phyloP scores from a whole-genome alignment of 2,329 filamentous ascomycete genomes.

The Cladophialophora yegresii region DNA sequence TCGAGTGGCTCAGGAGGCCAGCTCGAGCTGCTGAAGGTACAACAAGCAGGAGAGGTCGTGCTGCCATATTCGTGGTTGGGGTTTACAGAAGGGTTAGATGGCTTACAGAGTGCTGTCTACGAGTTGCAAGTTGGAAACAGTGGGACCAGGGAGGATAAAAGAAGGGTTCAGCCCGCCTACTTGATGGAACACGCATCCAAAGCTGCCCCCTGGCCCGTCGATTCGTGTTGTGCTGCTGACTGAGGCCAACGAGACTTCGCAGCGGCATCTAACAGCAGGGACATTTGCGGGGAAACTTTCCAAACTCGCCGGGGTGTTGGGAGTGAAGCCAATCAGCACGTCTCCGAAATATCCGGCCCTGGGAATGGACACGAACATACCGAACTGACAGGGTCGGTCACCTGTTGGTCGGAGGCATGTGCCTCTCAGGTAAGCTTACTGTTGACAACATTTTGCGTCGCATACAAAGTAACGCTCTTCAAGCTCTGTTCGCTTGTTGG shows the following conservation, averaged over 20 bases:
- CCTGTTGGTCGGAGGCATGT: constrained; percentile 8
- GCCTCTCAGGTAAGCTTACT: background rate
- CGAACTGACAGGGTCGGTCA: background rate
- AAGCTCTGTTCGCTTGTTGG: background rate
- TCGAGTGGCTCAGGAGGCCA: background rate
- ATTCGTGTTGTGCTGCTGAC: constrained; percentile 1
- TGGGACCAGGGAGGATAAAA: constrained; percentile 4
- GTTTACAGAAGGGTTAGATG: background rate
- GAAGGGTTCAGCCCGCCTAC: constrained; percentile 11
- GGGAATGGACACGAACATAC: background rate
- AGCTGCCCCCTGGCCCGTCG: constrained; percentile 3
- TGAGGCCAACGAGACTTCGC: background rate
- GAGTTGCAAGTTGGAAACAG: background rate
- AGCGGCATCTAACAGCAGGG: background rate
- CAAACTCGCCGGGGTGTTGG: background rate
- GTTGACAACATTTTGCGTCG: background rate
- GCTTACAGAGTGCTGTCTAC: background rate
- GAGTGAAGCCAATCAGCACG: constrained; percentile 5
- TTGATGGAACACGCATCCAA: background rate
- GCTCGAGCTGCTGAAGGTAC: constrained; percentile 14
- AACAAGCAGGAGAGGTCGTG: constrained; percentile 23
- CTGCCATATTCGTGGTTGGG: constrained; percentile 20
- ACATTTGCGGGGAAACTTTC: constrained; percentile 16
- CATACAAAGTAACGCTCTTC: background rate
- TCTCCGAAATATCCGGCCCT: background rate